Evolutionary conservation across 192 early-diverging fungal genomes (phyloP).

Genomic region (Gamsiella multidivaricata): DNA sequence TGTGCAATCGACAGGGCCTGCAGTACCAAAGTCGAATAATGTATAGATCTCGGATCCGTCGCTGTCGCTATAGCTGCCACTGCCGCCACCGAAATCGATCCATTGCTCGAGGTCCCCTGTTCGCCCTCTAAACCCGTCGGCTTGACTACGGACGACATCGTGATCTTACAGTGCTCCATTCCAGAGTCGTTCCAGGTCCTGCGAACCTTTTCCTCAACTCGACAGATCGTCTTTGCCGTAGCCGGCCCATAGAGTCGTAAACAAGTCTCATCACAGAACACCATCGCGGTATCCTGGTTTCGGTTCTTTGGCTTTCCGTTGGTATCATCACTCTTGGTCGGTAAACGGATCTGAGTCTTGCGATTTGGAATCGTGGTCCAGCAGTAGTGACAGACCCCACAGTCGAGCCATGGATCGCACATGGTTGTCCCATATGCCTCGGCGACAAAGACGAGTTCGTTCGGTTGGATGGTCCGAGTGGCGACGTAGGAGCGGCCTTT

Average conservation of each 20-base stretch:
- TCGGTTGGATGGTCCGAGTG: conserved; percentile 17
- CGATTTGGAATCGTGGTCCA: conserved; percentile 25
- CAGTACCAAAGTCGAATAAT: conserved; percentile 13
- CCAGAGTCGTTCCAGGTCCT: conserved; percentile 21
- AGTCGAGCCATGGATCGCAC: conserved; percentile 49
- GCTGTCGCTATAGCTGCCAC: not conserved
- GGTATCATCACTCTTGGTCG: too few species aligned
- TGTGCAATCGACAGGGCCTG: conserved; percentile 19
- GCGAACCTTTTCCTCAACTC: conserved; percentile 35
- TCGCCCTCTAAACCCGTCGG: too few species aligned
- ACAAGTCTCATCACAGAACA: conserved; percentile 40
- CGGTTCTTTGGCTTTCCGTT: not conserved
- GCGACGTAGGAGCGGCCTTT: conserved; percentile 48
- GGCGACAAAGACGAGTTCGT: conserved; percentile 39
- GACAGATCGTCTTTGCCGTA: conserved; percentile 21
- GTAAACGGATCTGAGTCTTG: conserved; percentile 26
- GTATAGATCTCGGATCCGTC: not conserved
- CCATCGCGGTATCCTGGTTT: conserved; percentile 36
- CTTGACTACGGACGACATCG: too few species aligned
- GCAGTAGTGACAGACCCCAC: conserved; percentile 47
- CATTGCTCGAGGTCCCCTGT: too few species aligned
- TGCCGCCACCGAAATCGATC: too few species aligned
- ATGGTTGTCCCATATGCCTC: conserved; percentile 43
- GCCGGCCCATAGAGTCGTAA: conserved; percentile 9
- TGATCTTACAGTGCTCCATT: conserved; percentile 8